Base-by-base conservation (phyloP, 495 filamentous ascomycete species). In the Parachaetomium inaequale region DNA sequence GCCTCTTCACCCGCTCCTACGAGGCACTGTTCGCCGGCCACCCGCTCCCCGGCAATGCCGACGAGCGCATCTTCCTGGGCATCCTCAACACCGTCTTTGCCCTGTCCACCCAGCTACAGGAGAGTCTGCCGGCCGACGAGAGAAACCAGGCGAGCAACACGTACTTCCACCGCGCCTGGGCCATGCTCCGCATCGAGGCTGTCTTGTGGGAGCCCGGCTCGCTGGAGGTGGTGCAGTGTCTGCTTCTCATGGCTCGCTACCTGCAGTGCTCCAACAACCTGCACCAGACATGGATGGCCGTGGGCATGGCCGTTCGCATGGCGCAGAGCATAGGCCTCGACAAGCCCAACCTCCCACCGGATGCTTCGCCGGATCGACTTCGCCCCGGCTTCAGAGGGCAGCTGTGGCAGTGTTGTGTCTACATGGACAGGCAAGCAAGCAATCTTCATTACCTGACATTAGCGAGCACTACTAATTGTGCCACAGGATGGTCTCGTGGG, bases 271-370 rank as follows among this genome's bases (percentile, higher is more conserved):
- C 53, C 17, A 55, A 23, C 31, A 40, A 55, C 14, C 17, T 28
- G 21, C 53, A 55, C 36, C 53, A 55, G 23, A 55, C 53, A 1
- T 55, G 53, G 53, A 55, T 55, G 53, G 19, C 21, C 14, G 53
- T 55, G 2, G 53, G 53, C 7, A 42, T 12, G 17, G 53, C 53
- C 53, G 53, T 55, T 2, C 53, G 53, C 19, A 55, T 12, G 14
- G 53, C 53, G 0, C 53, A 55, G 36, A 55, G 53, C 23, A n/a
- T 55, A 5, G 53, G 53, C 14, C 23, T 55, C 2, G 17, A 55
- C 21, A n/a, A 7, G 34, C 34, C 53, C 34, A 17, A 42, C 21
- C 15, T 23, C 0, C 25, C 53, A 2, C 5, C 36, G 36, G 19
- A 26, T 29, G 19, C 10, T 46, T 46, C 11, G 2, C 7, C 19